phyloP scores from a whole-genome alignment of 2,329 filamentous ascomycete species.

The Cladosporium sp. region DNA sequence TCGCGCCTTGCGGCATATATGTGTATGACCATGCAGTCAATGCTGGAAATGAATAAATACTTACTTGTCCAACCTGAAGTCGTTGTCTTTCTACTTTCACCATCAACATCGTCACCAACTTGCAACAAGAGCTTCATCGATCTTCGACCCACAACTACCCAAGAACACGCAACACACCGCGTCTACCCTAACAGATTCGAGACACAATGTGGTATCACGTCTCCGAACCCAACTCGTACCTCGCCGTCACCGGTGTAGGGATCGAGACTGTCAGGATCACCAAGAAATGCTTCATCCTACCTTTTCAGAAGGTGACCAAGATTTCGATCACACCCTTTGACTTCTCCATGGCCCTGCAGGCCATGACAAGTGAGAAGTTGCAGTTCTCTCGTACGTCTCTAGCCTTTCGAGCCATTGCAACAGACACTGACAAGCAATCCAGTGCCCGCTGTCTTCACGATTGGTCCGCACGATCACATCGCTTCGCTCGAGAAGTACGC shows the following conservation, averaged over 20 bases:
- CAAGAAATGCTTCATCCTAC: conserved; percentile 70
- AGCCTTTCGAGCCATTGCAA: background rate
- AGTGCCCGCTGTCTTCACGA: conserved; percentile 79
- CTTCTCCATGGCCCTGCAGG: conserved; percentile 76
- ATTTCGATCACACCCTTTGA: conserved; percentile 58
- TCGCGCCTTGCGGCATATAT: too few species aligned
- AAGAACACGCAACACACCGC: background rate
- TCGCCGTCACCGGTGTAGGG: conserved; percentile 71
- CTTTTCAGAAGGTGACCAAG: conserved; percentile 57
- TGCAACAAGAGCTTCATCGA: too few species aligned
- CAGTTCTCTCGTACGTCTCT: conserved; percentile 55
- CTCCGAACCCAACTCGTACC: conserved; percentile 75
- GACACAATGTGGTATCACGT: conserved; percentile 45
- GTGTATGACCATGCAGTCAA: too few species aligned
- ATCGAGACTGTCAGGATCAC: conserved; percentile 70
- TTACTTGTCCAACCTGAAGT: too few species aligned
- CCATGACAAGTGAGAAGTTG: conserved; percentile 86
- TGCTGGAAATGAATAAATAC: too few species aligned
- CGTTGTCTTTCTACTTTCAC: too few species aligned
- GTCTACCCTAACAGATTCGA: conserved; percentile 9
- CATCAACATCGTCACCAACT: too few species aligned
- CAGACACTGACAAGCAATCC: background rate
- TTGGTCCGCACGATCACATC: conserved; percentile 70
- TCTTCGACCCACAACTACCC: background rate
- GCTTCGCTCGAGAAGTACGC: conserved; percentile 77